Base-by-base conservation (phyloP, 768 basidiomycete species). In the Podaxis sp. region DNA sequence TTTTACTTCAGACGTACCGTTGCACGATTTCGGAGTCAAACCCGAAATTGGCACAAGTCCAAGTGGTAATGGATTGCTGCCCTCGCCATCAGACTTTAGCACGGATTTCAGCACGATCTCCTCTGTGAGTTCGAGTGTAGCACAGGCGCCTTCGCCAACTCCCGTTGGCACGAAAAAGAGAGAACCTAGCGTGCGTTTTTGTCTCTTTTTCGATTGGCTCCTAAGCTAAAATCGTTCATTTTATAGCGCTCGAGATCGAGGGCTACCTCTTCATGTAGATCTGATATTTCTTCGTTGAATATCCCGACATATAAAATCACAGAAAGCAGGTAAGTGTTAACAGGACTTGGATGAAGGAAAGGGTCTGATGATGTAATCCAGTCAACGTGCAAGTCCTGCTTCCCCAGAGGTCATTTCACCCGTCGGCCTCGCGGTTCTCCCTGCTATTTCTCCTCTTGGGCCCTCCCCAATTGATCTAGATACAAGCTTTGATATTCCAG, bases 391-490 rank as follows among this genome's bases (percentile, higher is more conserved):
- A 24, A 67, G 65, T 64, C 68, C 64, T 25, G 64, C 47, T 33
- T 76, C 76, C 7, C 78, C 76, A 0, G 72, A 74, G 15, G 73
- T 78, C 12, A 58, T 58, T 19, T 77, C 77, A 9, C 77, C 77
- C 0, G 55, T 71, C 27, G 77, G 72, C n/a, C 70, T 80, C 7
- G 72, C 68, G 2, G 56, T 67, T 5, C 66, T 80, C 8, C 76
- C 77, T 0, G 43, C 58, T 1, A 71, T 77, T 22, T 76, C 76
- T 4, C 77, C 78, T 9, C 66, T 77, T 8, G 66, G 70, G 1
- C 61, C 71, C 3, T 76, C 74, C 0, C 75, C 76, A 0, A 61
- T 75, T n/a, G 76, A 76, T 59, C 50, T 69, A 9, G 60, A 61
- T 40, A 11, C 64, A 4, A 52, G 56, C 17, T 71, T 72, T 38